Percentiles rank a stretch among this genome's conserved stretches.
phyloP scores from a whole-genome alignment of 2,329 filamentous ascomycete species.

The Dothideomycetidae sp. region DNA sequence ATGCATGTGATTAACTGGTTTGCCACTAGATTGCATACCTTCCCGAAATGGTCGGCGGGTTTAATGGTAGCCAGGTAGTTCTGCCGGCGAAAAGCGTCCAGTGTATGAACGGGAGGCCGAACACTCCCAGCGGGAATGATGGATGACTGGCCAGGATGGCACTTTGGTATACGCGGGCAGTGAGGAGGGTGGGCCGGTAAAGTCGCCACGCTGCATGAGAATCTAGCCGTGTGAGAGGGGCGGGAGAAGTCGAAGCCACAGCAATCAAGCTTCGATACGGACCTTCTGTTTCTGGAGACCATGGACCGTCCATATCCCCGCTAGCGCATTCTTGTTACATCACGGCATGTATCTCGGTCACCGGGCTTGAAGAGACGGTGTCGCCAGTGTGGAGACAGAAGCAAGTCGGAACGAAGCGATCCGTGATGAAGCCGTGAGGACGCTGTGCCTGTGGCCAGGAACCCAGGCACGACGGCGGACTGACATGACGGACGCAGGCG shows the following conservation, averaged over 20 bases:
- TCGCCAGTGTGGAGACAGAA: neutral
- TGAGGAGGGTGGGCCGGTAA: neutral
- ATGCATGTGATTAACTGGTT: neutral
- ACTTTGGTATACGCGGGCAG: too few species aligned
- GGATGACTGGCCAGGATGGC: too few species aligned
- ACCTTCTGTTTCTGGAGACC: neutral
- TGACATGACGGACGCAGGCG: neutral
- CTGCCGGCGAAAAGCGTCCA: neutral
- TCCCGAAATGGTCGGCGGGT: neutral
- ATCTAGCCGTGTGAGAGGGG: neutral
- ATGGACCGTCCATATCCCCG: neutral
- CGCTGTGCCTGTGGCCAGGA: neutral
- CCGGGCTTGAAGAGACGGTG: neutral
- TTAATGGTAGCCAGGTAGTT: neutral
- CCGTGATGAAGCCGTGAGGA: neutral
- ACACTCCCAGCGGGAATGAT: too few species aligned
- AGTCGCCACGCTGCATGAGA: too few species aligned
- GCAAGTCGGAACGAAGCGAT: constrained; percentile 9
- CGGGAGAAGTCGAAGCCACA: neutral
- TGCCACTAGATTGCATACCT: neutral
- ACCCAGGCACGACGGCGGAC: neutral
- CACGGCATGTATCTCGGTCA: neutral
- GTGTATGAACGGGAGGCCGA: too few species aligned
- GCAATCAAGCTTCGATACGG: neutral
- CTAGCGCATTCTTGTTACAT: neutral